Base-by-base conservation (phyloP, 768 basidiomycete genomes). In the Amanita exitialis region DNA sequence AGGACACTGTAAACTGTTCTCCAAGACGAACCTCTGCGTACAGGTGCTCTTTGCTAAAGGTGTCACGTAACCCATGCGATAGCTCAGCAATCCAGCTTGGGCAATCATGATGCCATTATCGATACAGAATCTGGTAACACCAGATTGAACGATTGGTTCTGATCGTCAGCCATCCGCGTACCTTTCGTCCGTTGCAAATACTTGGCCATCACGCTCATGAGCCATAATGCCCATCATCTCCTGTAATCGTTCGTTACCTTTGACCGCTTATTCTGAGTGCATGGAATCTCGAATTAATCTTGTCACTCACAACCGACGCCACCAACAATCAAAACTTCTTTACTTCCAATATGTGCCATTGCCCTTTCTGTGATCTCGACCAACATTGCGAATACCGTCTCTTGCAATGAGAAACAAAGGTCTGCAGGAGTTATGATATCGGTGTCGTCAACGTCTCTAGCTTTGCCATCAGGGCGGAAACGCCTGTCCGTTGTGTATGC, bases 41-140 rank as follows among this genome's bases (percentile, higher is more conserved):
- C 91, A 94, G 30, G 80, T 86, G 49, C 85, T 93, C 61, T 95
- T 79, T 23, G 75, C 64, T 25, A 98, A 61, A 2, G 85, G 76
- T 0, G 93, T 97, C 43, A 69, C 66, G 54, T 82, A 76, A 21
- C 95, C 96, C 92, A 94, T 97, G 2, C 96, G 78, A 64, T 81
- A 92, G 55, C 84, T 82, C 34, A 99, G 73, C 25, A 99, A 75
- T 4, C 96, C 96, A 5, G 96, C 96, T 62, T 99, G 96, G 2
- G 96, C 95, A 49, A 99, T 98, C 96, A 99, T 99, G 58, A 98
- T 95, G 1, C 96, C 96, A 58, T 99, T 99, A 65, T 99, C 96
- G 54, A 99, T 98, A 67, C 96, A 98, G 66, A 95, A 98, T 49
- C 94, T 95, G 2, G 58, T 23, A 3, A 46, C n/a, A 13, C 52